Conservation (phyloP, 2,329 filamentous ascomycete genomes). For the Verticillium klebahnii region DNA sequence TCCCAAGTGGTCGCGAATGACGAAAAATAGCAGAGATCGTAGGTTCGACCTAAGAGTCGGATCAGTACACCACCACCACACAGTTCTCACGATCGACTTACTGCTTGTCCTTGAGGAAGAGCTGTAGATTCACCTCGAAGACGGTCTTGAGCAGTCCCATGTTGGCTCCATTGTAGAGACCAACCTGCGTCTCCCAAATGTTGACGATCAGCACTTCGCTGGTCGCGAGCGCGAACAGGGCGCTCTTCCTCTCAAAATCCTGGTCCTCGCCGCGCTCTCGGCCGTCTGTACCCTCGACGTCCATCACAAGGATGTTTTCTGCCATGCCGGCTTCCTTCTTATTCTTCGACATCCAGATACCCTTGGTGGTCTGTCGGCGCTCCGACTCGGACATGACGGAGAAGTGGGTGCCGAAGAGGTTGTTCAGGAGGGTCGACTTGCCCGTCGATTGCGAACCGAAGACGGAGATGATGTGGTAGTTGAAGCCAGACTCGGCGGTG, state of each 20-base stretch:
- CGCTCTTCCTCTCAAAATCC: conserved; percentile 98
- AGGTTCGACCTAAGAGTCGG: conserved; percentile 64
- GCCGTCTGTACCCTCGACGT: conserved; percentile 96
- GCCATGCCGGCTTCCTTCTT: conserved; percentile 73
- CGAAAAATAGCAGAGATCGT: conserved; percentile 92
- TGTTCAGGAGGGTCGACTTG: conserved; percentile 94
- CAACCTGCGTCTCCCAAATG: conserved; percentile 99
- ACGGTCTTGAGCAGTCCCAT: conserved; percentile 99
- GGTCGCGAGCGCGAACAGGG: conserved; percentile 91
- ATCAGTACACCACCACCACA: conserved; percentile 9
- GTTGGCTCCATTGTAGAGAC: conserved; percentile 95
- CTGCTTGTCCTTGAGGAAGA: conserved; percentile 95
- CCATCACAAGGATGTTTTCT: conserved; percentile 98
- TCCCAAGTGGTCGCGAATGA: conserved; percentile 94
- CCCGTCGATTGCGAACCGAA: conserved; percentile 98
- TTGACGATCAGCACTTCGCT: conserved; percentile 98
- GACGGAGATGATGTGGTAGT: conserved; percentile 98
- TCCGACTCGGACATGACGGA: conserved; percentile 97
- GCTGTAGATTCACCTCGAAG: conserved; percentile 95
- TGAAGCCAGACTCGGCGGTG: conserved; percentile 87
- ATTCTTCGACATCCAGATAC: conserved; percentile 99
- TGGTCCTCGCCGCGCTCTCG: conserved; percentile 96
- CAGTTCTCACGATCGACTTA: conserved; percentile 37
- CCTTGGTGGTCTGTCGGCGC: conserved; percentile 94
- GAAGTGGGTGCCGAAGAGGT: conserved; percentile 93